These are phyloP conservation scores for Orbilia brochopaga DNA, from an alignment of 2,329 filamentous ascomycete species.

Conservation along the genomic window DNA sequence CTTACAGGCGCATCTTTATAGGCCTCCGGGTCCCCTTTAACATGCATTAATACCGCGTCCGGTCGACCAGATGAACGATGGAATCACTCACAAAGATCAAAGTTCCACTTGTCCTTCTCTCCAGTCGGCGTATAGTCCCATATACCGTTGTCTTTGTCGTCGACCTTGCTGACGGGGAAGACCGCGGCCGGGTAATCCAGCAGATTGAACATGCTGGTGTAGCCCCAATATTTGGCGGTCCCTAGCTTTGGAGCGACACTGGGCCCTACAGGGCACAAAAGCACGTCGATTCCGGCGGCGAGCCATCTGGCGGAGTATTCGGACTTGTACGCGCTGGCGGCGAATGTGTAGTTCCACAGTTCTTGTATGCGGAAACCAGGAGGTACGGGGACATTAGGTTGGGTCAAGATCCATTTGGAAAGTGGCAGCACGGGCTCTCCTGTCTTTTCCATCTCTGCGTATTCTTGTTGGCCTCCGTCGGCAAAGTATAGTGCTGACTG, in stretches of 20 bases:
- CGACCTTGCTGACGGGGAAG: constrained; percentile 64
- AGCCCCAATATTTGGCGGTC: constrained; percentile 68
- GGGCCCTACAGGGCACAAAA: constrained; percentile 67
- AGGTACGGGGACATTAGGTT: background rate
- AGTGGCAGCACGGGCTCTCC: constrained; percentile 68
- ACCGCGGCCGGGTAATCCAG: constrained; percentile 70
- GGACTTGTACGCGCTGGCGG: constrained; percentile 60
- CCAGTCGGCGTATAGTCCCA: constrained; percentile 55
- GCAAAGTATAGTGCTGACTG: constrained; percentile 63
- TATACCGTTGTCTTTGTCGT: constrained; percentile 15
- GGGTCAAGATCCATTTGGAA: constrained; percentile 55
- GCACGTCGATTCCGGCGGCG: constrained; percentile 64
- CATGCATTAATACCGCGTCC: background rate
- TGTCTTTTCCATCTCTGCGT: constrained; percentile 62
- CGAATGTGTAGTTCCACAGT: constrained; percentile 55
- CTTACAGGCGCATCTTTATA: constrained; percentile 59
- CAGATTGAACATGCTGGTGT: constrained; percentile 72
- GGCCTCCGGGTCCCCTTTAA: constrained; percentile 52
- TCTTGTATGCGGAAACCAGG: background rate
- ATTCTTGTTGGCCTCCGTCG: constrained; percentile 66
- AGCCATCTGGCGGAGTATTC: constrained; percentile 61
- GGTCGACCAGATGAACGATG: background rate
- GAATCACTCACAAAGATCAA: constrained; percentile 4
- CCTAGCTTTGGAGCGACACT: constrained; percentile 62
- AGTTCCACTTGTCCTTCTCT: constrained; percentile 58